Evolutionary conservation across 345 rosid species (phyloP), one percentile per base, ranked within the genome.

Genomic region (Boechera stricta): DNA sequence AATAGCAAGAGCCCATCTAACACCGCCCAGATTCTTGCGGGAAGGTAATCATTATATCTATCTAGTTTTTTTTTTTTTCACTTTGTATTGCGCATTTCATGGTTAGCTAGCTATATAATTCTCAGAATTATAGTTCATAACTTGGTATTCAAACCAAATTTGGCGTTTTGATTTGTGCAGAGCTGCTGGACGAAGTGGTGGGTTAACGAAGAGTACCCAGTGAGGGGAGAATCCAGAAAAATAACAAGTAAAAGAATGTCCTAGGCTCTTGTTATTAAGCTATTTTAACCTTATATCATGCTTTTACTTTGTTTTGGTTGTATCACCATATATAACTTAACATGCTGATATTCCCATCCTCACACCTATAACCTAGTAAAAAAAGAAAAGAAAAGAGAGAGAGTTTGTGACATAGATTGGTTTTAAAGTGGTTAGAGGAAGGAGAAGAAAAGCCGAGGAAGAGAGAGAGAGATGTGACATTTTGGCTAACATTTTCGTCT

Each of bases 11-110:
- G 81, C 74, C 82, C 95, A 56, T 86, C 89, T 3, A 85, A 86
- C 84, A 86, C 89, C 53, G 83, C 90, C 39, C 97, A 92, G 91
- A 79, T 95, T 78, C 93, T 91, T 75, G 85, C 89, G 38, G 96
- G 87, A 86, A 95, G 99, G 99, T 95, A 85, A 85, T 35, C 7
- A 0, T 4, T 10, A 48, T 18, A 29, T 49, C n/a, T 36, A 36
- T 71, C 48, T 33, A 58, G 10, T 1, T 24, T 47, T 21, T 21
- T 21, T 21, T 21, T 21, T 21, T 21, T 47, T 57, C 1, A 42
- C 55, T 59, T 70, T 31, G 24, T 49, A 16, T 48, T 0, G 16
- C 18, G 4, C 71, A 67, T 35, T 41, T 41, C 44, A 41, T 41
- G 44, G 42, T 10, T 38, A 38, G 45, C 13, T 41, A 15, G 18